Evolutionary conservation across 306 rosid species (phyloP).

Genomic region (Cicer cuneatum): DNA sequence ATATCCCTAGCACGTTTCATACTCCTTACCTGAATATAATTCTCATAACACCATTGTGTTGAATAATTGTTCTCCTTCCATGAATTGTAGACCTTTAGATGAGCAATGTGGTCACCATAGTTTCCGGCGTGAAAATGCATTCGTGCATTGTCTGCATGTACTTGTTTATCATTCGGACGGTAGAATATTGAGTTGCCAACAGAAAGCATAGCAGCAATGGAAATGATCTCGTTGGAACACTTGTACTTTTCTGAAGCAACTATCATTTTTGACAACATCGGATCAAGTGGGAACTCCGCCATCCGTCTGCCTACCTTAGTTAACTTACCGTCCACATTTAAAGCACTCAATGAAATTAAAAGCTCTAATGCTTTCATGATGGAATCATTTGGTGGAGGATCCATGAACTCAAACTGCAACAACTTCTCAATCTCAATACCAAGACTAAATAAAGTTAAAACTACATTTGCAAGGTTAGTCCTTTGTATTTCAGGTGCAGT

Average conservation of each 20-base stretch:
- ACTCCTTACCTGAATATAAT: slow-evolving; percentile 91
- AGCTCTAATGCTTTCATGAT: slow-evolving; percentile 84
- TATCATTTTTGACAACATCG: slow-evolving; percentile 63
- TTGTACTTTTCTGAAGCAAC: slow-evolving; percentile 63
- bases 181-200: slow-evolving; percentile 88
- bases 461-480: slow-evolving; percentile 90
- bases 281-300: slow-evolving; percentile 98
- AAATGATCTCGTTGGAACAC: slow-evolving; percentile 81
- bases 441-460: slow-evolving; percentile 77
- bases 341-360: slow-evolving; percentile 74
- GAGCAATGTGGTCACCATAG: slow-evolving; percentile 87
- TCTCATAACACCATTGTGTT: slow-evolving; percentile 92
- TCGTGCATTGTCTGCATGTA: slow-evolving; percentile 89
- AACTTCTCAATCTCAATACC: slow-evolving; percentile 81
- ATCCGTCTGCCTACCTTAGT: slow-evolving; percentile 85
- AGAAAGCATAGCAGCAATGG: slow-evolving; percentile 91
- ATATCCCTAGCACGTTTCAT: slow-evolving; percentile 95
- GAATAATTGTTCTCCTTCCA: slow-evolving; percentile 96
- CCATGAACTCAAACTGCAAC: slow-evolving; percentile 88
- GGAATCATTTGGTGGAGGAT: slow-evolving; percentile 93
- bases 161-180: slow-evolving; percentile 95
- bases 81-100: slow-evolving; percentile 84
- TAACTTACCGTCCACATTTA: slow-evolving; percentile 76
- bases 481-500: slow-evolving; percentile 90
- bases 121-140: slow-evolving; percentile 85